phyloP scores from a whole-genome alignment of 805 yeast species.

The Yamadazyma laniorum region DNA sequence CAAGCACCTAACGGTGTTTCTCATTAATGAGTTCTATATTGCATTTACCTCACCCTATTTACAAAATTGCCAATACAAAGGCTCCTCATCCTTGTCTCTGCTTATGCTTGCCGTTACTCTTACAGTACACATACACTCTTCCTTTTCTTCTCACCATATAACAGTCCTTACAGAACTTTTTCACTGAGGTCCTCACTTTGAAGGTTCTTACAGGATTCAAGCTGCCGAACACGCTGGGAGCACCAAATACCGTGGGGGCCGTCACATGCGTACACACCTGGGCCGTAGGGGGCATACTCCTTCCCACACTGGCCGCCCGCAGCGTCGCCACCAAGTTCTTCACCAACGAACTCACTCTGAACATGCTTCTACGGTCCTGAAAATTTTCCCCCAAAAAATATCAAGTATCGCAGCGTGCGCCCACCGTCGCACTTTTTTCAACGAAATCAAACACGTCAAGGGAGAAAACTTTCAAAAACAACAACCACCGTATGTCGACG shows the following conservation, averaged over 20 bases:
- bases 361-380: constrained; percentile 2
- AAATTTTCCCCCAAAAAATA: constrained; percentile 12
- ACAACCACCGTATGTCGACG: constrained; percentile 63
- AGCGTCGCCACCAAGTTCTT: constrained; percentile 2
- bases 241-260: background rate
- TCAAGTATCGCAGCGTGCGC: constrained; percentile 11
- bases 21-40: constrained; percentile 3
- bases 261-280: background rate
- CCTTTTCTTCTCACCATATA: constrained; percentile 92
- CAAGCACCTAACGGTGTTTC: constrained; percentile 15
- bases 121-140: constrained; percentile 88
- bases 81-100: constrained; percentile 73
- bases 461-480: constrained; percentile 3
- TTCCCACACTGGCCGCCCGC: background rate
- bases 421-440: constrained; percentile 12
- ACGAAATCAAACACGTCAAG: constrained; percentile 13
- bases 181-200: constrained; percentile 89
- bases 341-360: constrained; percentile 2
- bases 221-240: constrained; percentile 10
- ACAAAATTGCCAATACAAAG: constrained; percentile 1
- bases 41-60: constrained; percentile 6
- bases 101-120: constrained; percentile 88
- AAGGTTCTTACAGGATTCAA: constrained; percentile 55
- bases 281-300: background rate
- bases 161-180: constrained; percentile 90